phyloP scores from a whole-genome alignment of 306 rosid species.

The Fagus sylvatica region DNA sequence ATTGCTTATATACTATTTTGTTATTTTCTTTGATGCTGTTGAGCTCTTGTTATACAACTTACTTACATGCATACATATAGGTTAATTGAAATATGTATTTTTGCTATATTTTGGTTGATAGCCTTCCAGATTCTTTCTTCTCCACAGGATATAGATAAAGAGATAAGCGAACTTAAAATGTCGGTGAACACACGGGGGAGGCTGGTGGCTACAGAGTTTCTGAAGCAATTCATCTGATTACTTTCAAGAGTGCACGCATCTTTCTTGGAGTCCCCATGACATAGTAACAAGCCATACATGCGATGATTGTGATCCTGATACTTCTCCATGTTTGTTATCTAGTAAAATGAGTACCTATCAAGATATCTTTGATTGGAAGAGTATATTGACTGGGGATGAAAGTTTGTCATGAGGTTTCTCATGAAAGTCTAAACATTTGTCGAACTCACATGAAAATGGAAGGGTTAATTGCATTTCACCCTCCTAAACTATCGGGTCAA shows the following conservation, averaged over 20 bases:
- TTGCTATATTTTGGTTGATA: slow-evolving; percentile 5
- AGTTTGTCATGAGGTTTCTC: no score
- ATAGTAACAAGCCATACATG: not conserved
- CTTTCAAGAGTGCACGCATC: not conserved
- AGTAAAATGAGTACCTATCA: not conserved
- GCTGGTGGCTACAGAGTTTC: slow-evolving; percentile 94
- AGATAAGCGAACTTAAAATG: slow-evolving; percentile 93
- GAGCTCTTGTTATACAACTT: not conserved
- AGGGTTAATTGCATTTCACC: no score
- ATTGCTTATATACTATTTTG: not conserved
- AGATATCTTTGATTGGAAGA: not conserved
- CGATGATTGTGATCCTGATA: not conserved
- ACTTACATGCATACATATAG: not conserved
- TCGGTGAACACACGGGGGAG: slow-evolving; percentile 95
- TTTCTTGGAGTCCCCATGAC: not conserved
- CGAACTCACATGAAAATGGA: no score
- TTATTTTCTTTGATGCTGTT: not conserved
- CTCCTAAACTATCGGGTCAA: no score
- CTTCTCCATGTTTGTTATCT: not conserved
- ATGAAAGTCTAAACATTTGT: no score
- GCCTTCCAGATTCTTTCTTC: slow-evolving; percentile 2
- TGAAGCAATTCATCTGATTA: slow-evolving; percentile 82
- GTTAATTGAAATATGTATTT: not conserved
- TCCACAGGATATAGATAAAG: slow-evolving; percentile 89
- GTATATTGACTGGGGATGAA: not conserved